Evolutionary conservation across 2,329 filamentous ascomycete species (phyloP).

Genomic region (Curvularia verruculosa): DNA sequence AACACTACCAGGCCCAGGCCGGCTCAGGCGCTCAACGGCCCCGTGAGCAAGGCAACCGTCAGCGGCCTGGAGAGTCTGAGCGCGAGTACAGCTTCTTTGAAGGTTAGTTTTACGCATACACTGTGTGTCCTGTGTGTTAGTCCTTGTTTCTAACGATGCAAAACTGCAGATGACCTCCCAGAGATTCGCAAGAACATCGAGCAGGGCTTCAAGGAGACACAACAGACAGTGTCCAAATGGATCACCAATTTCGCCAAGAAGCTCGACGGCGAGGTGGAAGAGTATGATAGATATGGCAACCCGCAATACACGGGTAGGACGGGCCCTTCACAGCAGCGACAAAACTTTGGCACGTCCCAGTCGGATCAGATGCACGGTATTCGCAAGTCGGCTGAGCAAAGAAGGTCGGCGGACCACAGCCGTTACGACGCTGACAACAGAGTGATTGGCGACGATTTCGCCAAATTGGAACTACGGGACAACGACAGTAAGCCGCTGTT

Average conservation of each 20-base stretch:
- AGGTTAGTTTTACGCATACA: constrained; percentile 49
- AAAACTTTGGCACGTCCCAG: constrained; percentile 49
- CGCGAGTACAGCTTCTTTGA: constrained; percentile 91
- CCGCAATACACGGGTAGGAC: constrained; percentile 26
- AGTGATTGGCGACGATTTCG: constrained; percentile 88
- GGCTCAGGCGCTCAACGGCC: constrained; percentile 40
- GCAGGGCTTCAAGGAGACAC: constrained; percentile 94
- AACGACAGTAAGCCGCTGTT: constrained; percentile 58
- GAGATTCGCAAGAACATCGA: constrained; percentile 90
- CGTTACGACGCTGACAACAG: constrained; percentile 95
- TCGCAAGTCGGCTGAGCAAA: constrained; percentile 50
- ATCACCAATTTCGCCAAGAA: constrained; percentile 90
- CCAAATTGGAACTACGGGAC: constrained; percentile 66
- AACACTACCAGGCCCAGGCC: constrained; percentile 72
- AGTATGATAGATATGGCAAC: constrained; percentile 61
- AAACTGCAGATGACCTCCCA: constrained; percentile 78
- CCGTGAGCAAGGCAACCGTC: constrained; percentile 49
- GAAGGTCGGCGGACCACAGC: constrained; percentile 82
- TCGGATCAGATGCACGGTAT: constrained; percentile 50
- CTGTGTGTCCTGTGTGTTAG: neutral
- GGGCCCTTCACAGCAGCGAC: constrained; percentile 40
- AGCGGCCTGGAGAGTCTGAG: constrained; percentile 61
- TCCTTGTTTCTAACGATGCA: neutral
- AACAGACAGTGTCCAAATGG: constrained; percentile 91
- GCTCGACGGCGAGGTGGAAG: constrained; percentile 80